Evolutionary conservation across 2,329 filamentous ascomycete genomes (phyloP), one percentile per base, ranked within the genome.

Genomic region (Scorias spongiosa): DNA sequence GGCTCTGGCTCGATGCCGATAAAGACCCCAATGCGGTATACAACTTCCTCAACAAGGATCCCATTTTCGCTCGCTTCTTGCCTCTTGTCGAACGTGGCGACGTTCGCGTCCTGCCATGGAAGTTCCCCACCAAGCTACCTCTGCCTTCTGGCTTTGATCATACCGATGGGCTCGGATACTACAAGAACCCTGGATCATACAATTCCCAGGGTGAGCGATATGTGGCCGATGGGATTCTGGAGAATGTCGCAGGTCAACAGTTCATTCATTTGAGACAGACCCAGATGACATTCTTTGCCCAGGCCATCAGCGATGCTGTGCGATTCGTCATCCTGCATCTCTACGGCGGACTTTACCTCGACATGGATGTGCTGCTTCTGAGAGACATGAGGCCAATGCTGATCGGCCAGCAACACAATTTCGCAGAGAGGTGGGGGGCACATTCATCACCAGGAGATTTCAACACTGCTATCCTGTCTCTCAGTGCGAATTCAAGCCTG

Each of bases 211-310:
- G 65, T 40, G 64, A 67, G 30, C 57, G 53, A 39, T 57, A 61
- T 11, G 64, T 74, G 9, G 71, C 67, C 2, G 71, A 75, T 48
- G 70, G 70, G 42, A 65, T 74, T 30, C 58, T 73, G 34, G 63
- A 71, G 40, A 68, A 72, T 53, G 61, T 59, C 28, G 55, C 62
- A 32, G 69, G 68, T 15, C 69, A 71, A 46, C 68, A 73, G 48
- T 74, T 69, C 70, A 60, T 74, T 9, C 67, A 70, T 10, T 59
- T 75, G 41, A 70, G 69, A 0, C 64, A 69, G 26, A 72, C 71
- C 54, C 70, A 74, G 52, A 73, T 73, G 68, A 73, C 70, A 1
- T 74, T 74, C 55, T 61, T 74, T n/a, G 70, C 71, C 0, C 70
- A 74, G 8, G 71, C 71, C n/a, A 69, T 74, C 30, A 73, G 71